A percentile compares a stretch with the other conserved stretches of the same genome.
Evolutionary conservation across 2,329 filamentous ascomycete species (phyloP).

Genomic region (Colletotrichum scovillei): DNA sequence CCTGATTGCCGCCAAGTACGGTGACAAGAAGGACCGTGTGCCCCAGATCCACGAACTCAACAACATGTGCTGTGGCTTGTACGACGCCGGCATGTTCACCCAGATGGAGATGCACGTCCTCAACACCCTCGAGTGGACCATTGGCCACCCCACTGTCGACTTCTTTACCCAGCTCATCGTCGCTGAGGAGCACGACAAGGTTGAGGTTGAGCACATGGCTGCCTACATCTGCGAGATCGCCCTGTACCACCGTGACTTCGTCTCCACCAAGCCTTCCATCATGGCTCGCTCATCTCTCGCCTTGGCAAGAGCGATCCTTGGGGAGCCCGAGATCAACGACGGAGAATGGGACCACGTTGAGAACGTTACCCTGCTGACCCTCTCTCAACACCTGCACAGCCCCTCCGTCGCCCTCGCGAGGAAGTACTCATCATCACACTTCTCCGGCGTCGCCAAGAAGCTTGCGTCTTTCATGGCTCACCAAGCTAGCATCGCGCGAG

Average conservation of each 20-base stretch:
- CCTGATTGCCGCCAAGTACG: conserved; percentile 97
- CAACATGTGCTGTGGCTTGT: conserved; percentile 98
- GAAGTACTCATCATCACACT: conserved; percentile 67
- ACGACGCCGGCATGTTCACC: conserved; percentile 99
- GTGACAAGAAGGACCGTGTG: conserved; percentile 98
- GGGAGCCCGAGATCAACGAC: conserved; percentile 79
- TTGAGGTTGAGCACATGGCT: conserved; percentile 93
- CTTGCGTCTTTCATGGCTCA: conserved; percentile 70
- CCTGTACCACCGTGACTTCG: conserved; percentile 96
- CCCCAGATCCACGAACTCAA: conserved; percentile 96
- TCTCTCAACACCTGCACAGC: conserved; percentile 70
- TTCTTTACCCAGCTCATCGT: conserved; percentile 91
- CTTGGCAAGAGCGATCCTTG: conserved; percentile 86
- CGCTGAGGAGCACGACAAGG: conserved; percentile 80
- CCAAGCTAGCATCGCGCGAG: conserved; percentile 66
- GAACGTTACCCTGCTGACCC: conserved; percentile 70
- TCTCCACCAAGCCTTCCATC: conserved; percentile 89
- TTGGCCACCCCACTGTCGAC: conserved; percentile 96
- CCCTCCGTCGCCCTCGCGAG: conserved; percentile 68
- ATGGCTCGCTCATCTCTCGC: conserved; percentile 90
- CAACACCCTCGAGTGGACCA: conserved; percentile 95
- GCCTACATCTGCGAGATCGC: conserved; percentile 95
- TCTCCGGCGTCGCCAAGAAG: conserved; percentile 65
- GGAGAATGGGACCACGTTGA: conserved; percentile 82
- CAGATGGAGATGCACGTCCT: conserved; percentile 99